These are phyloP conservation scores for Allium sativum DNA, from an alignment of 106 monocot species.

Conservation along the genomic window DNA sequence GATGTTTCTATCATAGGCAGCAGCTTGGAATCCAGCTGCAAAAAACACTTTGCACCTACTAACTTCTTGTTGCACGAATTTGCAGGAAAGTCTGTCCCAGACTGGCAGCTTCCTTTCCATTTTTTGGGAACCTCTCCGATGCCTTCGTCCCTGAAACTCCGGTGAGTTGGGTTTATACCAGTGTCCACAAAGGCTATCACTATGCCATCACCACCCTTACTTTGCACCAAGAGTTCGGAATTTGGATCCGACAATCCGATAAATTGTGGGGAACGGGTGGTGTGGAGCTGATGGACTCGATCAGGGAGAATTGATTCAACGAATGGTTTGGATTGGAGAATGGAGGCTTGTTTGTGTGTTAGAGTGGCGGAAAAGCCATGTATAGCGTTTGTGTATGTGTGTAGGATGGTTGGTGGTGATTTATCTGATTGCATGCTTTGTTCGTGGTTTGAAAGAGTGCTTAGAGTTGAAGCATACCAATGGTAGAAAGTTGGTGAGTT, in stretches of 20 bases:
- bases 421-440: not conserved
- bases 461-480: conserved; percentile 33
- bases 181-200: conserved; percentile 38
- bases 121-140: conserved; percentile 23
- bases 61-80: conserved; percentile 35
- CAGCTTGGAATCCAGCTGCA: conserved; percentile 19
- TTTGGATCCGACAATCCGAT: conserved; percentile 24
- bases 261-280: conserved; percentile 33
- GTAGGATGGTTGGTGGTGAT: conserved; percentile 10
- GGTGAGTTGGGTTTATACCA: conserved; percentile 29
- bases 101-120: conserved; percentile 32
- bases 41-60: conserved; percentile 36
- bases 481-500: conserved; percentile 31
- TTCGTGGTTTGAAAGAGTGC: not conserved
- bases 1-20: not conserved
- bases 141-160: conserved; percentile 28
- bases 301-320: conserved; percentile 33
- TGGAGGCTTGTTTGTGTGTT: conserved; percentile 8
- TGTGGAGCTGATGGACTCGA: conserved; percentile 22
- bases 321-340: conserved; percentile 13
- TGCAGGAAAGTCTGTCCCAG: conserved; percentile 10
- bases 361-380: conserved; percentile 39
- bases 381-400: conserved; percentile 29
- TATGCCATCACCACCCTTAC: conserved; percentile 20
- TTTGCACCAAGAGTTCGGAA: conserved; percentile 16